Percentiles rank a stretch among this genome's conserved stretches.
Conservation (phyloP, 1,284 basidiomycete genomes). For the Irpex sp. region DNA sequence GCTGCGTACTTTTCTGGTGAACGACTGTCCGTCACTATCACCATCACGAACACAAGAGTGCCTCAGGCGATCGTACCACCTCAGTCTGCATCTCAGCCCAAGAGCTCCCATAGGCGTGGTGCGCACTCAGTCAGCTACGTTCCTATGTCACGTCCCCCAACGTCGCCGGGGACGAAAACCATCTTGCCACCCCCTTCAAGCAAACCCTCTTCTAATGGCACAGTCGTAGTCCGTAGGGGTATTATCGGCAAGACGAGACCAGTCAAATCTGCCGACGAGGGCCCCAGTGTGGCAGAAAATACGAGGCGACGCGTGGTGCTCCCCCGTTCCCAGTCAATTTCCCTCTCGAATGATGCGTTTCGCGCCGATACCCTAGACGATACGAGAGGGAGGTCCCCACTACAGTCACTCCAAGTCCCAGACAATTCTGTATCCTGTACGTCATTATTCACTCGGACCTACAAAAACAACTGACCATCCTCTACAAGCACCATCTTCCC, state of each 20-base stretch:
- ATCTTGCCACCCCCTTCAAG: slow-evolving; percentile 26
- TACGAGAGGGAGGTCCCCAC: slow-evolving; percentile 19
- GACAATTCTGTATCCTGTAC: slow-evolving; percentile 16
- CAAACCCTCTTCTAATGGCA: slow-evolving; percentile 14
- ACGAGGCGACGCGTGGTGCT: slow-evolving; percentile 39
- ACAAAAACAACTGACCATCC: background rate
- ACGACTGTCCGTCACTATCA: slow-evolving; percentile 78
- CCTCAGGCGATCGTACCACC: slow-evolving; percentile 20
- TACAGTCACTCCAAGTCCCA: slow-evolving; percentile 11
- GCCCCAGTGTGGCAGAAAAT: slow-evolving; percentile 44
- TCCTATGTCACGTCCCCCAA: slow-evolving; percentile 70
- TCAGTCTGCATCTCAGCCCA: slow-evolving; percentile 24
- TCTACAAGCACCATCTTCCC: slow-evolving; percentile 22
- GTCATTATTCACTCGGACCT: slow-evolving; percentile 6
- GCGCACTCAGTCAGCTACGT: slow-evolving; percentile 76
- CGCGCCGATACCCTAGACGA: slow-evolving; percentile 11
- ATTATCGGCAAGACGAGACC: slow-evolving; percentile 23
- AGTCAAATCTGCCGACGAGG: slow-evolving; percentile 30
- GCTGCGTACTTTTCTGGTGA: slow-evolving; percentile 94
- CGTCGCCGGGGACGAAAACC: slow-evolving; percentile 65
- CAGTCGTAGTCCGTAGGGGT: slow-evolving; percentile 24
- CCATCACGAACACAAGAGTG: slow-evolving; percentile 80
- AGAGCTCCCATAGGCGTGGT: slow-evolving; percentile 56
- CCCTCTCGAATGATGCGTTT: slow-evolving; percentile 43
- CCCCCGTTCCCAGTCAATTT: slow-evolving; percentile 56